Evolutionary conservation across 306 rosid species (phyloP).

Genomic region (Ziziphus jujuba): DNA sequence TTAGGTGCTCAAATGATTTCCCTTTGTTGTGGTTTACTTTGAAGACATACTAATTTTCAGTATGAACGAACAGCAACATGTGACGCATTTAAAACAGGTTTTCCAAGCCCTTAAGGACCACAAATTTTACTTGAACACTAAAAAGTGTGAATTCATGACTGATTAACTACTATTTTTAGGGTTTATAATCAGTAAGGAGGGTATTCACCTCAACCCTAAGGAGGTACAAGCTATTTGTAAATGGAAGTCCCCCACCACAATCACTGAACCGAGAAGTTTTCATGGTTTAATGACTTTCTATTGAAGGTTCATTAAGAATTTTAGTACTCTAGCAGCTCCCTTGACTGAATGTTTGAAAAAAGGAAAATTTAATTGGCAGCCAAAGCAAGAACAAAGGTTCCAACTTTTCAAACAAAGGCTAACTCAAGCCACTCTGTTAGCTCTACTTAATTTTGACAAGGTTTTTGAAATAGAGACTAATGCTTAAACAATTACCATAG

Average conservation of each 20-base stretch:
- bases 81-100: background rate
- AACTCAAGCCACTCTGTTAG: too few relatives aligned
- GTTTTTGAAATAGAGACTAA: too few relatives aligned
- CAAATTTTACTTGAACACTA: background rate
- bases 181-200: background rate
- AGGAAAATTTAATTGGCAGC: too few relatives aligned
- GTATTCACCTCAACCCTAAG: rapidly evolving
- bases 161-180: background rate
- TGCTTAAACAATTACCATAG: too few relatives aligned
- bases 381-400: too few relatives aligned
- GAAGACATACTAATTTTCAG: background rate
- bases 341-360: too few relatives aligned
- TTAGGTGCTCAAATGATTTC: background rate
- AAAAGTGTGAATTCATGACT: background rate
- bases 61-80: background rate
- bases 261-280: background rate
- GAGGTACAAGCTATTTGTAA: background rate
- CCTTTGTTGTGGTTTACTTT: background rate
- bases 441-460: too few relatives aligned
- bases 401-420: too few relatives aligned
- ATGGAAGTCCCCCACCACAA: background rate
- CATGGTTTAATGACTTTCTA: too few relatives aligned
- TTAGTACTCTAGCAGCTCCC: too few relatives aligned
- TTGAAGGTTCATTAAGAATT: too few relatives aligned
- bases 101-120: background rate